Conservation (phyloP, 2,329 filamentous ascomycete genomes). For the Calycina herbarum region DNA sequence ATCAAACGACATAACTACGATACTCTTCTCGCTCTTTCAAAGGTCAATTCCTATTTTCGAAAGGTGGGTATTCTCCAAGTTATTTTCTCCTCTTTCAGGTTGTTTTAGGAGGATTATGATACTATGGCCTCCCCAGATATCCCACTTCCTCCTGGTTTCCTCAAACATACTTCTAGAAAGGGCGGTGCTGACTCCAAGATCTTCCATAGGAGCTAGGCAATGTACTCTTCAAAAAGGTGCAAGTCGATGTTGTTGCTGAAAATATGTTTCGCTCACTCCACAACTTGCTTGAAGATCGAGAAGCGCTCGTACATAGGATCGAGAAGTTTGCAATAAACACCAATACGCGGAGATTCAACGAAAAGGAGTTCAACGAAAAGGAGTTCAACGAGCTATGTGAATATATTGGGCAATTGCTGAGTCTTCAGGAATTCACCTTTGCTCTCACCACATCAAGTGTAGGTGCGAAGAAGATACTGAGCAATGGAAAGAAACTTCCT, state of each 20-base stretch:
- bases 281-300: background rate
- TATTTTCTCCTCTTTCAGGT: no score
- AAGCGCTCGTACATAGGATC: background rate
- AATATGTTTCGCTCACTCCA: background rate
- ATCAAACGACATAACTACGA: background rate
- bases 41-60: background rate
- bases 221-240: background rate
- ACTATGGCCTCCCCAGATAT: no score
- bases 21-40: background rate
- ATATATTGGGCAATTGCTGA: background rate
- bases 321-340: background rate
- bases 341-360: background rate
- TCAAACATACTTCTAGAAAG: no score
- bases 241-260: background rate
- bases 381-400: background rate
- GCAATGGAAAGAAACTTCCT: background rate
- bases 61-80: background rate
- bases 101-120: no score
- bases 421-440: background rate
- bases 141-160: no score
- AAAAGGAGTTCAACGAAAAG: background rate
- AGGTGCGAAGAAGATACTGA: background rate
- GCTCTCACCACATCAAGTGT: background rate
- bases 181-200: no score
- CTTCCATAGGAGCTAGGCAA: background rate